Evolutionary conservation across 495 filamentous ascomycete species (phyloP).

Genomic region (Aspergillus incahuasiensis): DNA sequence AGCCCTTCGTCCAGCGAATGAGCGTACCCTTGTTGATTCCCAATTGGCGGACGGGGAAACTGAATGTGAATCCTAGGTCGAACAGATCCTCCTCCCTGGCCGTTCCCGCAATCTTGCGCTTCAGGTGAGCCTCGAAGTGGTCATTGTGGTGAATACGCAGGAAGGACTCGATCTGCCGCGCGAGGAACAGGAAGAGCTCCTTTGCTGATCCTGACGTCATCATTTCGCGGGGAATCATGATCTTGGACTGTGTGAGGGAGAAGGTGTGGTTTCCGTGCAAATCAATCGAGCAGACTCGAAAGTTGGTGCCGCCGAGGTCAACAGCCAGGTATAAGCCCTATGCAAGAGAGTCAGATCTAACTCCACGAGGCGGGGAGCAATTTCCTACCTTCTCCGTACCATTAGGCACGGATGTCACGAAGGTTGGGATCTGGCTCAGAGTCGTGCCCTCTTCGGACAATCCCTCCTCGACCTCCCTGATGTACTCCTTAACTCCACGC

Average conservation of each 20-base stretch:
- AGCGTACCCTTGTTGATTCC: conserved; percentile 91
- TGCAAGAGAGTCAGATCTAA: conserved; percentile 1
- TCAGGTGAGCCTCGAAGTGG: conserved; percentile 70
- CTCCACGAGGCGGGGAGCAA: background rate
- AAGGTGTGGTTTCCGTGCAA: conserved; percentile 91
- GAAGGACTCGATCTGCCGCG: conserved; percentile 85
- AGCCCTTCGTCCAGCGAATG: conserved; percentile 97
- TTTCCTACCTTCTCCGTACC: conserved; percentile 77
- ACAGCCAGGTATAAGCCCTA: conserved; percentile 95
- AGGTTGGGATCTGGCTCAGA: conserved; percentile 93
- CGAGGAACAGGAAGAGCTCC: conserved; percentile 89
- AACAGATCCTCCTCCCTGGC: conserved; percentile 69
- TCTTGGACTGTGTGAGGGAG: conserved; percentile 84
- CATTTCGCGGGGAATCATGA: conserved; percentile 80
- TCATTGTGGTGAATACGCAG: conserved; percentile 82
- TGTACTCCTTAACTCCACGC: conserved; percentile 76
- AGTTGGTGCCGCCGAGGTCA: conserved; percentile 95
- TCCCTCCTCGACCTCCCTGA: conserved; percentile 84
- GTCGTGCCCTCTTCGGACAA: conserved; percentile 70
- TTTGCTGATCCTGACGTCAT: conserved; percentile 85
- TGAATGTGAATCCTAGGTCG: conserved; percentile 93
- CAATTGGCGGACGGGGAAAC: conserved; percentile 89
- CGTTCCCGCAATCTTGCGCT: conserved; percentile 46
- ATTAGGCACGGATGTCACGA: conserved; percentile 92
- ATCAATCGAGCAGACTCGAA: conserved; percentile 91